These are phyloP conservation scores for Diaporthe citri DNA, from an alignment of 2,329 filamentous ascomycete species.

Conservation along the genomic window DNA sequence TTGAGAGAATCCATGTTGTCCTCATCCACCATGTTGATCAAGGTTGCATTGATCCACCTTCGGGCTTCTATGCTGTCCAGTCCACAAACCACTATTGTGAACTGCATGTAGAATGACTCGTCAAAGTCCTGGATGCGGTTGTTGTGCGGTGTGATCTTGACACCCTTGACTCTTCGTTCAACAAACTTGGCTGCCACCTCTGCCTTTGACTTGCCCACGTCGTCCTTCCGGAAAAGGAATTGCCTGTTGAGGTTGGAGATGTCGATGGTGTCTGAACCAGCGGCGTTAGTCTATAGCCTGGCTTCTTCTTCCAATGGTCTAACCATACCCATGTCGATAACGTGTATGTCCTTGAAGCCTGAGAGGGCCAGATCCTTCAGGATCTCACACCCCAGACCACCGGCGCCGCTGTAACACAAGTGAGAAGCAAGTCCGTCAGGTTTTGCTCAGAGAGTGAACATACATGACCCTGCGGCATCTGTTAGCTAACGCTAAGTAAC, in stretches of 20 bases:
- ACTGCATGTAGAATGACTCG: constrained; percentile 96
- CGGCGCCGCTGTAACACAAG: constrained; percentile 77
- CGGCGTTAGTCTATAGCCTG: constrained; percentile 31
- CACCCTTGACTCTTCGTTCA: constrained; percentile 87
- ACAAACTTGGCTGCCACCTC: constrained; percentile 94
- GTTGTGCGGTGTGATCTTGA: constrained; percentile 94
- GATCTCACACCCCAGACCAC: constrained; percentile 95
- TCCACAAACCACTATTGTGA: constrained; percentile 92
- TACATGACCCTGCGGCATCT: constrained; percentile 61
- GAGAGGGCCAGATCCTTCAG: constrained; percentile 96
- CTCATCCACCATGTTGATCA: constrained; percentile 90
- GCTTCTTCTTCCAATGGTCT: background rate
- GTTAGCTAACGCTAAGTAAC: constrained; percentile 42
- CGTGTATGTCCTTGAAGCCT: constrained; percentile 96
- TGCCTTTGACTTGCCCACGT: constrained; percentile 95
- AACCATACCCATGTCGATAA: constrained; percentile 94
- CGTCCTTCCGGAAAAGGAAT: constrained; percentile 91
- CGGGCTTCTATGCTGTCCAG: constrained; percentile 97
- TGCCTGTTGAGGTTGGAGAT: constrained; percentile 98
- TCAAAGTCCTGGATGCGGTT: constrained; percentile 97
- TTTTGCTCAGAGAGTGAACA: constrained; percentile 45
- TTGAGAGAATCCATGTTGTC: constrained; percentile 88
- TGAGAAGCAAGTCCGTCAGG: constrained; percentile 39
- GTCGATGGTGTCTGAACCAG: constrained; percentile 86
- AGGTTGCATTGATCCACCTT: constrained; percentile 97